A percentile compares a stretch with the other conserved stretches of the same genome.
Conservation (phyloP, 1,284 basidiomycete genomes). For the Garcileccinum viscosum region DNA sequence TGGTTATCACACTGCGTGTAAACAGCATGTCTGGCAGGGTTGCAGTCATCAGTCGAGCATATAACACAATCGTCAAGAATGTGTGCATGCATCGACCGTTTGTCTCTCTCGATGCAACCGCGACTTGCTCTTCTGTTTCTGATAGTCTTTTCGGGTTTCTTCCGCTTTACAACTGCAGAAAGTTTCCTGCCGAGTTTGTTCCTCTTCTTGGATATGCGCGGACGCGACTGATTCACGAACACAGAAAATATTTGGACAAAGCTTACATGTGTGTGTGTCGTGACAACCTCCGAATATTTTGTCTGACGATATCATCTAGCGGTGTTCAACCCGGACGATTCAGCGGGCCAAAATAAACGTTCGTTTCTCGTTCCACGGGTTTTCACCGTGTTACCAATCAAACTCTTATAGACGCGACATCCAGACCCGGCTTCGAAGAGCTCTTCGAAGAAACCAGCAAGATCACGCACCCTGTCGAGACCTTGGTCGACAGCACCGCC, state of each 20-base stretch:
- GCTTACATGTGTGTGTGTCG: constrained; percentile 2
- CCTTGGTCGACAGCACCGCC: constrained; percentile 3
- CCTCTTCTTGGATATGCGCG: background rate
- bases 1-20: background rate
- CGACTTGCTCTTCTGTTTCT: constrained; percentile 1
- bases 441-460: constrained; percentile 12
- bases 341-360: constrained; percentile 6
- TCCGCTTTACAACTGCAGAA: background rate
- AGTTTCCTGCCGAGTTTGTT: constrained; percentile 1
- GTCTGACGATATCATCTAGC: constrained; percentile 2
- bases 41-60: constrained; percentile 15
- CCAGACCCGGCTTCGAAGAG: background rate
- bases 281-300: background rate
- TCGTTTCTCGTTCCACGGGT: background rate
- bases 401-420: background rate
- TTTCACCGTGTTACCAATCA: background rate
- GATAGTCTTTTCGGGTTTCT: background rate
- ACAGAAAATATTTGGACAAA: constrained; percentile 11
- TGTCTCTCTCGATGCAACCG: constrained; percentile 10
- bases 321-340: background rate
- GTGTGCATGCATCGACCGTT: background rate
- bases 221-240: background rate
- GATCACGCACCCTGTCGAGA: constrained; percentile 9
- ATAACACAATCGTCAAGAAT: constrained; percentile 8
- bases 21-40: background rate